Evolutionary conservation across 2,329 filamentous ascomycete genomes (phyloP).

Genomic region (Emmonsiellopsis sp.): DNA sequence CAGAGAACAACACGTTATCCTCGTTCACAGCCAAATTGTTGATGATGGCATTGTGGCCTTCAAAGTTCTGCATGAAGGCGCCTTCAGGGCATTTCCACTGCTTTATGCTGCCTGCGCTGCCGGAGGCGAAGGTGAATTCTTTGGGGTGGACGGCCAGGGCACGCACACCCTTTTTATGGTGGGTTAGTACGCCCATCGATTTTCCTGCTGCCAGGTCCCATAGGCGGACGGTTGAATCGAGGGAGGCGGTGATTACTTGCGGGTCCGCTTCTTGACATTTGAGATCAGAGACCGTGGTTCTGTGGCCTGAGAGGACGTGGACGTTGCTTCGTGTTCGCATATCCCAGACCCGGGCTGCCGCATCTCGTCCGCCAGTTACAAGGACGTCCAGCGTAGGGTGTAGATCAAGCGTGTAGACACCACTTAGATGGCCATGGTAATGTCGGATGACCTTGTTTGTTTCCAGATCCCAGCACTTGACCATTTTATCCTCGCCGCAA

Average conservation of each 20-base stretch:
- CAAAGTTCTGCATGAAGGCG: conserved; percentile 98
- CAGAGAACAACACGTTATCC: conserved; percentile 90
- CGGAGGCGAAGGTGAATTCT: conserved; percentile 94
- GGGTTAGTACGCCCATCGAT: conserved; percentile 88
- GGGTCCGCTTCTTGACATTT: conserved; percentile 94
- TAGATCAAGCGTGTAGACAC: conserved; percentile 87
- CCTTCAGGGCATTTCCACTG: conserved; percentile 99
- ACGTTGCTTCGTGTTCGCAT: conserved; percentile 96
- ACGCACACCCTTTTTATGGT: conserved; percentile 96
- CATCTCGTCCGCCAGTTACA: conserved; percentile 89
- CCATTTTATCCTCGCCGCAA: conserved; percentile 98
- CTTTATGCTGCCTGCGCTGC: conserved; percentile 89
- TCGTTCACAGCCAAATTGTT: conserved; percentile 90
- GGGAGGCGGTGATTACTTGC: conserved; percentile 85
- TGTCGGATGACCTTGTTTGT: conserved; percentile 99
- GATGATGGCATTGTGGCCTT: conserved; percentile 92
- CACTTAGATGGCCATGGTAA: conserved; percentile 93
- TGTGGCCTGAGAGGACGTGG: conserved; percentile 86
- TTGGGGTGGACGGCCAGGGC: conserved; percentile 74
- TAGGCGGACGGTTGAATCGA: conserved; percentile 82
- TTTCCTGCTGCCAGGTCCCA: conserved; percentile 97
- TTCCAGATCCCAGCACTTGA: conserved; percentile 98
- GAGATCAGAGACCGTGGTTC: conserved; percentile 78
- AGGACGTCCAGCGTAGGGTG: conserved; percentile 92
- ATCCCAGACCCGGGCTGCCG: conserved; percentile 93